Base-by-base conservation (phyloP, 1,284 basidiomycete genomes). In the Trametes hirsuta region DNA sequence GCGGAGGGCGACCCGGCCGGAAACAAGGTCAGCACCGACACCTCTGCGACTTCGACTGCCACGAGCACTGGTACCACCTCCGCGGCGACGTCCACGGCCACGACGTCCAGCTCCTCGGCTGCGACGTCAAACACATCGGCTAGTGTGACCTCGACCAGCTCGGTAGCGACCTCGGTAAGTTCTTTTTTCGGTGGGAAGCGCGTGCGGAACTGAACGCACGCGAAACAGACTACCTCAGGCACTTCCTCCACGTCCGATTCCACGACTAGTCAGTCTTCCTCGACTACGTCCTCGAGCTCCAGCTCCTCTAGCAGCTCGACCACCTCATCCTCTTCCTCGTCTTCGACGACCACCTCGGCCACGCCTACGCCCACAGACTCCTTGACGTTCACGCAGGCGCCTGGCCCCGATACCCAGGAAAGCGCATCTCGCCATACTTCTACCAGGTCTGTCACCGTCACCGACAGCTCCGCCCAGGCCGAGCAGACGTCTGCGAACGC, bases 1-100 rank as follows among this genome's bases (percentile, higher is more conserved):
- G 66, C 66, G 11, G 68, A 57, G 11, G 52, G 51, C 14, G 58
- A 66, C 53, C 68, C 72, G 22, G 63, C 68, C 11, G 53, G 45
- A 41, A 51, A 41, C 42, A n/a, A 18, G 42, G 41, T 36, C 50
- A 47, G 46, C 49, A 44, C 53, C 22, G 61, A 49, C 41, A 34
- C 58, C 37, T 18, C 41, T 14, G 24, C 40, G 47, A 35, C 42
- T 18, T 55, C 64, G 18, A 47, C 60, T 12, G 18, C 58, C 21
- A 49, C 65, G 4, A 15, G 55, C 6, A 35, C 61, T 10, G 45
- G 47, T 21, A 10, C 57, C 14, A 24, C 24, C 18, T 47, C 52
- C 24, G 21, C 36, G 34, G 21, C 9, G 25, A 15, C 18, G 49
- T 39, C 39, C n/a, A 2, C 36, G 41, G 30, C 36, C 11, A 45